Evolutionary conservation across 139 green algal species (phyloP), one percentile per base, ranked within the genome.

Genomic region (Chlamydomonas sphaeroides): DNA sequence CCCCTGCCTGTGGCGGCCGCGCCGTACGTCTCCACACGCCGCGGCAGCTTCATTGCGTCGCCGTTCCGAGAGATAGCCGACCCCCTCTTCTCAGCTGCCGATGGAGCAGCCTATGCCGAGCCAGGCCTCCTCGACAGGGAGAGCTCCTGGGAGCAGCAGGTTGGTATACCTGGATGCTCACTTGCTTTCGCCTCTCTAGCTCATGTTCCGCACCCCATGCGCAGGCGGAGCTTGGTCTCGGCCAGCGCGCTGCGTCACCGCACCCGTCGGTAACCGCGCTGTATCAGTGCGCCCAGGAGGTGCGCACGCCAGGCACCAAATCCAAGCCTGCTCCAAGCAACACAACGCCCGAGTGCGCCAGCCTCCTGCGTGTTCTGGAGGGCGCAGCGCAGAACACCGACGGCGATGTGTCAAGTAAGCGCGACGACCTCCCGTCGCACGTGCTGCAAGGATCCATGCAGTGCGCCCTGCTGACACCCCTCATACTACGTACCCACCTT

Each of bases 261-360:
- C 70, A 78, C 38, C 51, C 70, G 35, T 78, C 70, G 32, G 48
- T 78, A 4, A 23, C 51, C 3, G 70, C 70, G 5, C 51, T 78
- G 33, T 78, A 78, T 51, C 51, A 78, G 35, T 78, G 67, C 35
- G 70, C 70, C 3, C 35, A 78, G 51, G 51, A 67, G 51, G 51
- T 78, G 0, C 48, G 69, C 35, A 78, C 51, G 7, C 70, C 51
- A 2, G 39, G 11, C 2, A 56, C 66, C 1, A 38, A 14, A 10
- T 72, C 66, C 38, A 72, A 36, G 38, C 66, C 66, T 18, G 39
- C 25, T 10, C 38, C 38, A 23, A 72, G 66, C 66, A 56, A 53
- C 25, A 56, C 66, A 1, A 23, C 66, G 28, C 23, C 66, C 10
- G 66, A 53, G 39, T 72, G 66, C 66, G 38, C 28, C 8, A 25